Base-by-base conservation (phyloP, 2,329 filamentous ascomycete species). In the Aspergillus fumigatiaffinis region DNA sequence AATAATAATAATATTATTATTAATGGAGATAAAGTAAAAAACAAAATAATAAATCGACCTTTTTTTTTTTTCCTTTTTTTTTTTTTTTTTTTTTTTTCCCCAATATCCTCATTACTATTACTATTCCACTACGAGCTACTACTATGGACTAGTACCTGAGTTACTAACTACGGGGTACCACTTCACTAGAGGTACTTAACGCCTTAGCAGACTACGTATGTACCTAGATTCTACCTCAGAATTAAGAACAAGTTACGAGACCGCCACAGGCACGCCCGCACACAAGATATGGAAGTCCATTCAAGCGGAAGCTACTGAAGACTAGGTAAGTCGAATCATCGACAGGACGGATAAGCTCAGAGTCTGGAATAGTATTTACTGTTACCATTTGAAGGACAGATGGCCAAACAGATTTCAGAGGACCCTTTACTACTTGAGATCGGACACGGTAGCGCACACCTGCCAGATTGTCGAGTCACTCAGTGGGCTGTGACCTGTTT, bases 251-350 rank as follows among this genome's bases (percentile, higher is more conserved):
- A 57, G 57, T 59, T 63, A 51, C 60, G 57, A 59, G 55, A 56
- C 58, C 55, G 59, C 61, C 62, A 65, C 63, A 55, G 32, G 47
- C 60, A 64, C 63, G 63, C 64, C 64, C 64, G 60, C 61, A 64
- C 55, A 56, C 57, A 49, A 62, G 60, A 62, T 58, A 60, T 55
- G 56, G 58, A 54, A 60, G 60, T 59, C 44, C 44, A 26, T 47
- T 57, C 62, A 52, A 55, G 56, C 58, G 58, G 55, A 54, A 62
- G 55, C 54, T 58, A 55, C 41, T 53, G 42, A 58, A 54, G 53
- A 61, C 56, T 46, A 59, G 55, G 47, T 60, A 55, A 50, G 58
- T 53, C 56, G 21, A 23, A 20, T 23, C 42, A 23, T 47, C 21
- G 23, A 47, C 56, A 60, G 52, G 51, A 54, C 55, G 63, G 57